phyloP scores from a whole-genome alignment of 805 yeast species.

The Yueomyces sp. region DNA sequence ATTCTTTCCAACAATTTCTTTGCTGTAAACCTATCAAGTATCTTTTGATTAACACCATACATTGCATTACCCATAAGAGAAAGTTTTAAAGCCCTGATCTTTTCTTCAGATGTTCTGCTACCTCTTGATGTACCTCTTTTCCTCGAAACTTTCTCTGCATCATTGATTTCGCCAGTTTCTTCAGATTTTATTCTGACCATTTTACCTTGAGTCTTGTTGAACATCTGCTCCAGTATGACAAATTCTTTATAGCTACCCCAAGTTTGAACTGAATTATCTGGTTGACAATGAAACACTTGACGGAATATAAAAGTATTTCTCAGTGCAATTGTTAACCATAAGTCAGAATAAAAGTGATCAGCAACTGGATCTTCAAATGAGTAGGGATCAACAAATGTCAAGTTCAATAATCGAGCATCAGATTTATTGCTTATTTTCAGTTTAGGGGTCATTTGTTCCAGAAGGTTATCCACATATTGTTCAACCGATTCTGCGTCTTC shows the following conservation, averaged over 20 bases:
- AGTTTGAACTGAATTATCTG: constrained; percentile 78
- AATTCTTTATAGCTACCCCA: constrained; percentile 83
- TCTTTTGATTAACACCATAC: constrained; percentile 29
- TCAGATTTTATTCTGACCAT: constrained; percentile 1
- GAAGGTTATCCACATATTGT: constrained; percentile 5
- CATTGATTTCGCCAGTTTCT: background rate
- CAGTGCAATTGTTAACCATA: constrained; percentile 74
- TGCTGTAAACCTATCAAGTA: constrained; percentile 65
- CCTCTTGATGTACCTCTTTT: background rate
- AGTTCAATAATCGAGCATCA: constrained; percentile 14
- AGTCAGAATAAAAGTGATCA: constrained; percentile 70
- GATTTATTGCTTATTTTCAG: constrained; percentile 3
- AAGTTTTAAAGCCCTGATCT: constrained; percentile 17
- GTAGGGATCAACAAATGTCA: constrained; percentile 68
- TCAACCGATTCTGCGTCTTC: constrained; percentile 19
- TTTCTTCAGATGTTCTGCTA: constrained; percentile 1
- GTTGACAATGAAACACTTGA: constrained; percentile 84
- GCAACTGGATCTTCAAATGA: constrained; percentile 77
- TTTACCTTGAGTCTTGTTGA: constrained; percentile 23
- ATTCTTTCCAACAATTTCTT: constrained; percentile 56
- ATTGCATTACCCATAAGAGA: constrained; percentile 19
- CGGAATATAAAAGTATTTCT: constrained; percentile 74
- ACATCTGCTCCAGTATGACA: constrained; percentile 46
- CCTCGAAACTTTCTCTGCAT: background rate
- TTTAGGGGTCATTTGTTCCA: constrained; percentile 17